These are phyloP conservation scores for Didymellaceae sp. DNA, from an alignment of 2,329 filamentous ascomycete species.

Conservation along the genomic window DNA sequence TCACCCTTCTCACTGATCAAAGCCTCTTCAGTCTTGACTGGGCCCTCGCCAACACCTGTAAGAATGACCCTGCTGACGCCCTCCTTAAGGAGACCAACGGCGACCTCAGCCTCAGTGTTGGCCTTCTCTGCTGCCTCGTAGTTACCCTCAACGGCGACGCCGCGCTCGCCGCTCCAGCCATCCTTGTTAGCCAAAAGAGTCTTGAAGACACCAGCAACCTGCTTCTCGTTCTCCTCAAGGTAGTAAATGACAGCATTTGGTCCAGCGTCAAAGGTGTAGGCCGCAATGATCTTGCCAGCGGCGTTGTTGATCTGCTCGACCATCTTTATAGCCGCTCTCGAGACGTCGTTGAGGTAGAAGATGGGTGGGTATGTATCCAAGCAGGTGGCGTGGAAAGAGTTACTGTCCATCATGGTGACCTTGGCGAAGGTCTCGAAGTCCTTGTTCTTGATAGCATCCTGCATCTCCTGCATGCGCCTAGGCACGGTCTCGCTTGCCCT, in stretches of 20 bases:
- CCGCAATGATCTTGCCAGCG: slow-evolving; percentile 80
- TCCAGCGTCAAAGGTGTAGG: slow-evolving; percentile 97
- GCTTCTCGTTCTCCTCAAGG: slow-evolving; percentile 74
- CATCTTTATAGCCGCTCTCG: slow-evolving; percentile 81
- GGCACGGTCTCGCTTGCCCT: slow-evolving; percentile 81
- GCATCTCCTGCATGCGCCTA: slow-evolving; percentile 81
- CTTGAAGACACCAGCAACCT: slow-evolving; percentile 81
- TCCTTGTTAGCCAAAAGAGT: slow-evolving; percentile 66
- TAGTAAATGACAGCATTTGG: slow-evolving; percentile 98
- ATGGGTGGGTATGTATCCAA: slow-evolving; percentile 96
- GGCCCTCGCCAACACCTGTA: slow-evolving; percentile 90
- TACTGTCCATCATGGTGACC: slow-evolving; percentile 95
- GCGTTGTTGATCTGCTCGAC: slow-evolving; percentile 87
- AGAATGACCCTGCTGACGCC: slow-evolving; percentile 90
- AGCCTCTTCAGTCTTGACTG: slow-evolving; percentile 77
- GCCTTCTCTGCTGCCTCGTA: slow-evolving; percentile 67
- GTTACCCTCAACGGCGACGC: slow-evolving; percentile 58
- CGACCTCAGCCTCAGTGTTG: slow-evolving; percentile 53
- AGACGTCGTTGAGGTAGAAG: slow-evolving; percentile 97
- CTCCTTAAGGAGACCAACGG: slow-evolving; percentile 63
- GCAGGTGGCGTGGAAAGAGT: slow-evolving; percentile 95
- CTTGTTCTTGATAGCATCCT: slow-evolving; percentile 75
- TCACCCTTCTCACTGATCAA: slow-evolving; percentile 69
- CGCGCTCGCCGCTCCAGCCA: slow-evolving; percentile 71
- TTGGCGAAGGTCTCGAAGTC: slow-evolving; percentile 89